phyloP scores from a whole-genome alignment of 352 stramenopile species.

The Phytophthora melonis region DNA sequence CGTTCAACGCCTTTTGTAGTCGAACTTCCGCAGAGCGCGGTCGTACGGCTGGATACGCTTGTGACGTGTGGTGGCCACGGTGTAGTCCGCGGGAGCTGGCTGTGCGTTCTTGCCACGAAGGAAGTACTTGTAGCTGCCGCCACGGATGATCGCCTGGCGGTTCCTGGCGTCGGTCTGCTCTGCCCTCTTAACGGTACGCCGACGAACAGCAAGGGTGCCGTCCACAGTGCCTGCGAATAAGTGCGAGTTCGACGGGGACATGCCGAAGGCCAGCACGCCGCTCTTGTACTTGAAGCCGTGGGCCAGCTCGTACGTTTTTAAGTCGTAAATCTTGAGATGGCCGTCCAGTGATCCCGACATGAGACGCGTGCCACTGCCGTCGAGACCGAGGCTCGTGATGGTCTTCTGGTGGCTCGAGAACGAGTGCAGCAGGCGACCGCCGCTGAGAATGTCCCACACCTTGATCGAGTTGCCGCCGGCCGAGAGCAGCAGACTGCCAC shows the following conservation, averaged over 20 bases:
- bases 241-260: slow-evolving; percentile 89
- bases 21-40: slow-evolving; percentile 93
- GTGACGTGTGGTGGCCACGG: slow-evolving; percentile 83
- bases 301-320: slow-evolving; percentile 92
- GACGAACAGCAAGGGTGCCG: slow-evolving; percentile 85
- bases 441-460: slow-evolving; percentile 93
- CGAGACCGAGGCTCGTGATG: slow-evolving; percentile 91
- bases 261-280: slow-evolving; percentile 81
- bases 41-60: slow-evolving; percentile 95
- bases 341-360: slow-evolving; percentile 92
- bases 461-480: slow-evolving; percentile 92
- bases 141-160: slow-evolving; percentile 78
- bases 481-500: slow-evolving; percentile 84
- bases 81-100: slow-evolving; percentile 77
- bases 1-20: slow-evolving; percentile 97
- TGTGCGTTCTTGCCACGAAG: slow-evolving; percentile 89
- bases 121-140: slow-evolving; percentile 92
- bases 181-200: slow-evolving; percentile 73
- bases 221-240: slow-evolving; percentile 82
- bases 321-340: slow-evolving; percentile 94
- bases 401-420: slow-evolving; percentile 95
- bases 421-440: slow-evolving; percentile 85
- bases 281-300: slow-evolving; percentile 91
- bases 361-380: slow-evolving; percentile 90
- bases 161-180: slow-evolving; percentile 75